A percentile compares a stretch with the other conserved stretches of the same genome.
phyloP scores from a whole-genome alignment of 1,284 basidiomycete genomes.

The Somion occarium region DNA sequence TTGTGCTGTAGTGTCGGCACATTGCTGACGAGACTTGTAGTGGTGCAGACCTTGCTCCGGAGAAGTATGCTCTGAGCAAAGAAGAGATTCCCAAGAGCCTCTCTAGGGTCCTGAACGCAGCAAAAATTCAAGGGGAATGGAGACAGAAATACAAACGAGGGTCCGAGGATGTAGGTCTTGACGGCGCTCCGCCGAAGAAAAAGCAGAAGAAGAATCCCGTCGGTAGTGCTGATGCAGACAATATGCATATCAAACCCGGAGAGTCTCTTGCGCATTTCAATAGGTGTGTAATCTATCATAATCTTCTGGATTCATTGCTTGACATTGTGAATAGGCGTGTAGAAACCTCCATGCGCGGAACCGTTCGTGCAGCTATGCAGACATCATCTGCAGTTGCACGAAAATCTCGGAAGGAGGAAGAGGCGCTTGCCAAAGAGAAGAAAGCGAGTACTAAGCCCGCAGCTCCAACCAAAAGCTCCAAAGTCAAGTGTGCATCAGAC shows the following conservation, averaged over 20 bases:
- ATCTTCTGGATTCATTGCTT: slow-evolving; percentile 6
- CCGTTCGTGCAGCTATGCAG: slow-evolving; percentile 57
- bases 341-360: slow-evolving; percentile 61
- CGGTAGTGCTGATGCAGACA: slow-evolving; percentile 19
- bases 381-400: slow-evolving; percentile 48
- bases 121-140: slow-evolving; percentile 49
- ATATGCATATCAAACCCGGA: slow-evolving; percentile 52
- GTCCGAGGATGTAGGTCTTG: slow-evolving; percentile 23
- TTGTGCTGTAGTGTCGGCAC: background rate
- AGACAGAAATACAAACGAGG: slow-evolving; percentile 45
- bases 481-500: slow-evolving; percentile 3
- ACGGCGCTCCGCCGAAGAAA: slow-evolving; percentile 29
- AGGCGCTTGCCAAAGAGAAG: slow-evolving; percentile 16
- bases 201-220: slow-evolving; percentile 27
- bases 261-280: slow-evolving; percentile 74
- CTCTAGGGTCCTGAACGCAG: slow-evolving; percentile 58
- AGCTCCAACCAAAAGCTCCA: slow-evolving; percentile 2
- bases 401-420: slow-evolving; percentile 39
- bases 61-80: slow-evolving; percentile 19
- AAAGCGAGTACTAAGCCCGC: slow-evolving; percentile 19
- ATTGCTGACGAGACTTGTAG: slow-evolving; percentile 28
- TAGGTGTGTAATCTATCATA: slow-evolving; percentile 41
- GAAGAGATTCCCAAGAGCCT: slow-evolving; percentile 68
- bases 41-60: slow-evolving; percentile 32
- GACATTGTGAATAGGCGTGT: slow-evolving; percentile 46